Conservation (phyloP, 2,329 filamentous ascomycete species). For the Ambrosiella cleistominuta region DNA sequence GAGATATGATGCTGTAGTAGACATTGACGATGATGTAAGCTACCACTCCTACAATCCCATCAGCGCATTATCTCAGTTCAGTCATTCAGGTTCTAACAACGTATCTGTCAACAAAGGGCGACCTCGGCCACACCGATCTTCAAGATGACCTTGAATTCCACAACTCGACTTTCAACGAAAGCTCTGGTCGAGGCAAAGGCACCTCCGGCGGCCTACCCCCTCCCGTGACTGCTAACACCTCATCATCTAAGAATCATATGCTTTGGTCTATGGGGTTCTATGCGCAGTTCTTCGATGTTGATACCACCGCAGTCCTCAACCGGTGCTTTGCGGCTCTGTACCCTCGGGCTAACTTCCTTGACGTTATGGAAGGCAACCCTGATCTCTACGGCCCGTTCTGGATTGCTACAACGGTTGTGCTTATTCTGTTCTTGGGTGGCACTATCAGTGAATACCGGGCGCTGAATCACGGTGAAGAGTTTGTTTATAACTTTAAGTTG, state of each 20-base stretch:
- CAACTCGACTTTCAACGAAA: constrained; percentile 64
- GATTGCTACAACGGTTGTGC: constrained; percentile 94
- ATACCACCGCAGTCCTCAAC: constrained; percentile 73
- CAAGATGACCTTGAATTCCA: constrained; percentile 99
- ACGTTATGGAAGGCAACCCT: constrained; percentile 90
- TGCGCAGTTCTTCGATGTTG: constrained; percentile 95
- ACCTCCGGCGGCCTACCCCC: constrained; percentile 34
- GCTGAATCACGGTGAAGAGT: constrained; percentile 48
- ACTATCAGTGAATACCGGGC: constrained; percentile 86
- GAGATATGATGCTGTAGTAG: constrained; percentile 95
- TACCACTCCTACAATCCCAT: constrained; percentile 1
- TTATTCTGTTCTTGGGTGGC: constrained; percentile 87
- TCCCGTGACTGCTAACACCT: constrained; percentile 34
- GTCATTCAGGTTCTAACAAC: constrained; percentile 14
- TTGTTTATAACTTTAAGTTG: constrained; percentile 81
- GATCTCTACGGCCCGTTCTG: constrained; percentile 95
- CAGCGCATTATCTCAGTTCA: background rate
- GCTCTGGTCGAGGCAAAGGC: constrained; percentile 31
- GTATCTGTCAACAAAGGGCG: constrained; percentile 42
- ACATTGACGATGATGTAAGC: constrained; percentile 82
- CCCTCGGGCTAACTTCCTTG: constrained; percentile 85
- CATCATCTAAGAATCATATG: constrained; percentile 52
- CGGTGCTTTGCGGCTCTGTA: constrained; percentile 81
- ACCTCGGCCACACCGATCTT: constrained; percentile 93
- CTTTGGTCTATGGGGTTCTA: constrained; percentile 92